These are phyloP conservation scores for Asterophora parasitica DNA, from an alignment of 768 basidiomycete species.

Conservation along the genomic window DNA sequence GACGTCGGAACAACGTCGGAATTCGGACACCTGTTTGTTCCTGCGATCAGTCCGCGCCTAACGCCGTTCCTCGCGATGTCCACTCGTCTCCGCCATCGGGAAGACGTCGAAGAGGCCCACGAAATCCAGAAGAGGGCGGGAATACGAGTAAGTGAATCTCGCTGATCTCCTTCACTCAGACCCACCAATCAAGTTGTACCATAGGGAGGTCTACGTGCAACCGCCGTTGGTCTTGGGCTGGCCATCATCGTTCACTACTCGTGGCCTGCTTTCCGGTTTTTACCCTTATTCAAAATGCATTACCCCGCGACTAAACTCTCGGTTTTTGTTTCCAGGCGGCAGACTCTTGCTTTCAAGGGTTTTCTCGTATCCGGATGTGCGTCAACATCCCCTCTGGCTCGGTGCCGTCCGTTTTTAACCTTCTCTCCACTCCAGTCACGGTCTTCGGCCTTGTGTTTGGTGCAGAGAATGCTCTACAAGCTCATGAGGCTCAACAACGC, in stretches of 20 bases:
- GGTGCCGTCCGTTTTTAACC: constrained; percentile 9
- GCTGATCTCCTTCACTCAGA: constrained; percentile 1
- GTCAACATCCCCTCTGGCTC: constrained; percentile 20
- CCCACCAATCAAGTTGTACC: constrained; percentile 7
- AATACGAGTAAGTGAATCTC: constrained; percentile 39
- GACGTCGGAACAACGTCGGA: no score
- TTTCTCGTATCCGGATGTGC: constrained; percentile 72
- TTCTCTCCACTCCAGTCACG: constrained; percentile 33
- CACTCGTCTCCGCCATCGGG: constrained; percentile 39
- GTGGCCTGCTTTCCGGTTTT: constrained; percentile 72
- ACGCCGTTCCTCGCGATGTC: constrained; percentile 19
- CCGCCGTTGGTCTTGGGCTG: constrained; percentile 53
- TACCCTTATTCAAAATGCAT: not conserved
- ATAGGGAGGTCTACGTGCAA: constrained; percentile 52
- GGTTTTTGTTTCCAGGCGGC: constrained; percentile 43
- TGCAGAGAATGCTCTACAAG: constrained; percentile 71
- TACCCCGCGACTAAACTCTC: not conserved
- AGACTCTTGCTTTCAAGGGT: constrained; percentile 76
- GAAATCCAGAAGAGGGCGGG: constrained; percentile 56
- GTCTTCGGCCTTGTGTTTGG: constrained; percentile 69
- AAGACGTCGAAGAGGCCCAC: constrained; percentile 57
- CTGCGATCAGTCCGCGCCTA: not conserved
- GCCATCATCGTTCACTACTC: constrained; percentile 59
- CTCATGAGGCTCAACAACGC: constrained; percentile 64
- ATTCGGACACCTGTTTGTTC: no score